phyloP scores from a whole-genome alignment of 1,284 basidiomycete genomes.

The Sanghuangporus weigelae region DNA sequence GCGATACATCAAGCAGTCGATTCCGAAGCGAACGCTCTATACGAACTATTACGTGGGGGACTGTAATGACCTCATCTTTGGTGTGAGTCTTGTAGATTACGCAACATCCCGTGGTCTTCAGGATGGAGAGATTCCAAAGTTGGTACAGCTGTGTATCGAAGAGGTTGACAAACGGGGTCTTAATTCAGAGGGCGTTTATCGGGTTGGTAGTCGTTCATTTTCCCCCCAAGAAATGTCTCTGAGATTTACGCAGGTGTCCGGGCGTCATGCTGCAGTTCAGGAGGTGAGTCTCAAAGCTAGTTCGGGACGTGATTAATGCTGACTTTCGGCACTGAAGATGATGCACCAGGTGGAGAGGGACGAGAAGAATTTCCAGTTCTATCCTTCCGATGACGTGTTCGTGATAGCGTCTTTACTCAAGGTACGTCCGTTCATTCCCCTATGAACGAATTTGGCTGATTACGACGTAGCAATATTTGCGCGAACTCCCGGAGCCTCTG shows the following conservation, averaged over 20 bases:
- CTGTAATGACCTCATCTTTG: conserved; percentile 89
- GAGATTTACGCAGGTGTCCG: conserved; percentile 51
- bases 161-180: conserved; percentile 82
- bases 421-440: conserved; percentile 35
- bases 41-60: conserved; percentile 83
- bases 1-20: conserved; percentile 52
- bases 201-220: conserved; percentile 41
- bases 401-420: conserved; percentile 91
- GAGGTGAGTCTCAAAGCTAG: conserved; percentile 42
- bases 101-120: conserved; percentile 76
- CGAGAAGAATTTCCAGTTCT: conserved; percentile 82
- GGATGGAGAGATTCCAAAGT: conserved; percentile 76
- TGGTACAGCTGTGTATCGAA: conserved; percentile 79
- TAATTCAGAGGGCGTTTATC: conserved; percentile 81
- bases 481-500: conserved; percentile 91
- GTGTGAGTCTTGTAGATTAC: conserved; percentile 89
- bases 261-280: conserved; percentile 81
- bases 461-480: conserved; percentile 65
- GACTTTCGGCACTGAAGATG: conserved; percentile 40
- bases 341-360: conserved; percentile 88
- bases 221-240: conserved; percentile 1
- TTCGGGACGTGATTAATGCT: not conserved
- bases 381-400: conserved; percentile 78
- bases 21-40: conserved; percentile 66
- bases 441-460: not conserved